Base-by-base conservation (phyloP, 768 basidiomycete genomes). In the Melanogaster broomeanus region DNA sequence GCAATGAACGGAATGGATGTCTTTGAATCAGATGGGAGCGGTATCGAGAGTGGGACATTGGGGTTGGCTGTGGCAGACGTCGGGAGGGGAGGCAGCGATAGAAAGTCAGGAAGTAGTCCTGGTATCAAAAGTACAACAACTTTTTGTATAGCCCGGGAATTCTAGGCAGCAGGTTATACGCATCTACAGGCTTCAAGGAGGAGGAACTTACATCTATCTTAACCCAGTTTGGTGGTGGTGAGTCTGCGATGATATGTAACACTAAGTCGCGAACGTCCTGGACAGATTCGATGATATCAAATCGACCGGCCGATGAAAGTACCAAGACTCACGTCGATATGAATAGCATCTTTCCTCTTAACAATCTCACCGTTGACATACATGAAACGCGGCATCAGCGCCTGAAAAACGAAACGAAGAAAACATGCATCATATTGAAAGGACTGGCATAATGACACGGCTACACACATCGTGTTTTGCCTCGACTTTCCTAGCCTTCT, bases 211-310 rank as follows among this genome's bases (percentile, higher is more conserved):
- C 94, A 68, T 93, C 88, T 37, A 95, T 79, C 45, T 82, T 79
- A 18, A 98, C 79, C 94, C 94, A 98, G 48, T 84, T 84, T 0
- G 88, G 87, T 1, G 89, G 85, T n/a, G 88, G 85, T 16, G 83
- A 85, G 61, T 95, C 92, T 1, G 88, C 88, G 22, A 87, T 70
- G 41, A 96, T 74, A 58, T 97, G 90, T 3, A 98, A 72, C 10
- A 88, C 78, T 18, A 98, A 76, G 61, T 98, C 94, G 31, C 96
- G 81, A 19, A 98, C 75, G 62, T 97, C 93, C 94, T 97, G 63
- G 25, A 34, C 6, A 28, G 33, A 24, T 48, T 7, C 52, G 24
- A 25, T 13, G 16, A 22, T 6, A n/a, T 15, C 2, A 9, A 33
- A 4, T 6, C 0, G 9, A 19, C 33, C 16, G 24, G 38, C 13